Evolutionary conservation across 2,329 filamentous ascomycete genomes (phyloP).

Genomic region (Colletotrichum sojae): DNA sequence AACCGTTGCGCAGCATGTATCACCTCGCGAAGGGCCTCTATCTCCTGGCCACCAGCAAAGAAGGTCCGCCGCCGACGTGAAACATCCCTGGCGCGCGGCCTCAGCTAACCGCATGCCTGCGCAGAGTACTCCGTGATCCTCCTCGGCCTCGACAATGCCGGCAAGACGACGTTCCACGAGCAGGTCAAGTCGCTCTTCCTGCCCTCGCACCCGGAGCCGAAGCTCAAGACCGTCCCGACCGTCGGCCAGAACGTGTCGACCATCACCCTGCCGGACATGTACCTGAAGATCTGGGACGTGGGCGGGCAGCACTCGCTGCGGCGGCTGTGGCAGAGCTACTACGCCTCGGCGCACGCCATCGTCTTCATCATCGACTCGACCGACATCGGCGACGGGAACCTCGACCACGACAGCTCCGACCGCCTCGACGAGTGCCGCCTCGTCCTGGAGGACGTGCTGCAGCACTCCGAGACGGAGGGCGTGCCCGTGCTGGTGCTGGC

Average conservation of each 20-base stretch:
- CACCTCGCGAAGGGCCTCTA: constrained; percentile 96
- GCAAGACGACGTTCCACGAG: constrained; percentile 97
- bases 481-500: constrained; percentile 93
- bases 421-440: constrained; percentile 89
- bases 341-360: constrained; percentile 93
- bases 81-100: constrained; percentile 17
- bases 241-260: constrained; percentile 97
- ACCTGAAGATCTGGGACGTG: constrained; percentile 98
- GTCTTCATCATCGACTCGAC: constrained; percentile 98
- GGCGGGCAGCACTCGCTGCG: constrained; percentile 92
- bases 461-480: constrained; percentile 88
- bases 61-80: constrained; percentile 70
- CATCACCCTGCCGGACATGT: constrained; percentile 92
- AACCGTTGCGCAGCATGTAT: constrained; percentile 76
- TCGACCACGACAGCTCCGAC: constrained; percentile 65
- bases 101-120: constrained; percentile 31
- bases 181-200: constrained; percentile 93
- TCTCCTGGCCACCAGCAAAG: constrained; percentile 95
- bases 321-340: constrained; percentile 96
- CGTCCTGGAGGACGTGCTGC: constrained; percentile 91
- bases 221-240: constrained; percentile 90
- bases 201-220: constrained; percentile 72
- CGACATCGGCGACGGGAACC: constrained; percentile 87
- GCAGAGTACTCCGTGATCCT: constrained; percentile 97
- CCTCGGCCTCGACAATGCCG: constrained; percentile 96